Percentiles rank a stretch among this genome's conserved stretches.
These are phyloP conservation scores for Croton setiger DNA, from an alignment of 441 rosid genomes.

Conservation along the genomic window DNA sequence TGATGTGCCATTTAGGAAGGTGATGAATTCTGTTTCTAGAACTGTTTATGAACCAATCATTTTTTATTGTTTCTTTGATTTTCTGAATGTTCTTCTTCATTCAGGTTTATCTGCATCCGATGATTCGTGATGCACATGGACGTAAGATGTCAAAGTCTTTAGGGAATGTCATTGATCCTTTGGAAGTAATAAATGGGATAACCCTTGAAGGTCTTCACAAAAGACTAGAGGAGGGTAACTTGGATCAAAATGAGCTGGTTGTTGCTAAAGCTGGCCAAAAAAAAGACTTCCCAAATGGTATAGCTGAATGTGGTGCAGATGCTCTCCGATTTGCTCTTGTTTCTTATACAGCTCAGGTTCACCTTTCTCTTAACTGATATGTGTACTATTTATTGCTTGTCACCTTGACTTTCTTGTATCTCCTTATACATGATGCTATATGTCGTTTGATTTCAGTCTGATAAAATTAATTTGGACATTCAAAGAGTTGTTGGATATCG, in stretches of 20 bases:
- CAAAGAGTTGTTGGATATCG: conserved; percentile 97
- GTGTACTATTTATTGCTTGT: background rate
- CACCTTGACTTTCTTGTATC: background rate
- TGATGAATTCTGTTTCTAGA: conserved; percentile 24
- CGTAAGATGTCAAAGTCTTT: conserved; percentile 96
- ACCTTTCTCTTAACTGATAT: conserved; percentile 14
- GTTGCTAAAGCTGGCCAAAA: conserved; percentile 81
- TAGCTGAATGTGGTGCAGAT: conserved; percentile 95
- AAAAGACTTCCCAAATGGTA: conserved; percentile 88
- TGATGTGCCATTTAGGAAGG: conserved; percentile 89
- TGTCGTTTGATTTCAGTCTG: conserved; percentile 51
- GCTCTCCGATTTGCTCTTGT: conserved; percentile 99
- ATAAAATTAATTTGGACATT: conserved; percentile 90
- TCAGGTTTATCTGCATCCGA: conserved; percentile 92
- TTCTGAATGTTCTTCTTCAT: conserved; percentile 14
- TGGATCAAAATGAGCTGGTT: conserved; percentile 70
- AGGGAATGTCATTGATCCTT: conserved; percentile 95
- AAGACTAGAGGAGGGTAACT: conserved; percentile 85
- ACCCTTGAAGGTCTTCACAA: conserved; percentile 82
- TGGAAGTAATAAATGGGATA: conserved; percentile 88
- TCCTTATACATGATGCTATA: conserved; percentile 2
- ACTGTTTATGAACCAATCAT: background rate
- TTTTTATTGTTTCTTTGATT: background rate
- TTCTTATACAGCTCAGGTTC: conserved; percentile 94
- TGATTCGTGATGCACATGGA: conserved; percentile 99